Conservation (phyloP, 2,329 filamentous ascomycete species). For the Pezicula radicicola region DNA sequence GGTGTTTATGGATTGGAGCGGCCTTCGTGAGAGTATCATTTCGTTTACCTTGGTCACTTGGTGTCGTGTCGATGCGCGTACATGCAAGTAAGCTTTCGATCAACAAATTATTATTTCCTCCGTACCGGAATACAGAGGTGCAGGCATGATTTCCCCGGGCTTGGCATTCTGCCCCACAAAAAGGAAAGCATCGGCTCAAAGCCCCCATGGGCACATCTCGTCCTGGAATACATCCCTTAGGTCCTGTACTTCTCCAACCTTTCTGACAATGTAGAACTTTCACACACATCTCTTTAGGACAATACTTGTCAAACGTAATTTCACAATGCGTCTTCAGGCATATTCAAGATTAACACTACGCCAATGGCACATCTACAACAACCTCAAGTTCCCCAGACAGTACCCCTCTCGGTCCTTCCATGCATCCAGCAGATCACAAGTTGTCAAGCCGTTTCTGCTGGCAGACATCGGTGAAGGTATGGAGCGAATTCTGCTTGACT, state of each 20-base stretch:
- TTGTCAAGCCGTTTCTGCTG: slow-evolving; percentile 75
- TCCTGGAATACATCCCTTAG: too few species aligned
- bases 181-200: not conserved
- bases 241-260: not conserved
- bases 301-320: not conserved
- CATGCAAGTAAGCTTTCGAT: too few species aligned
- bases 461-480: slow-evolving; percentile 84
- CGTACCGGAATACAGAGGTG: too few species aligned
- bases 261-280: not conserved
- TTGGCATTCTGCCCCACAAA: not conserved
- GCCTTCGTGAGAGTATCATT: slow-evolving; percentile 23
- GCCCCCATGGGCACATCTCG: not conserved
- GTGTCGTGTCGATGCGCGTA: not conserved
- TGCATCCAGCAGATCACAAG: slow-evolving; percentile 26
- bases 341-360: slow-evolving; percentile 46
- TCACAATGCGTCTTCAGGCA: slow-evolving; percentile 52
- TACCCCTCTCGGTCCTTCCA: slow-evolving; percentile 21
- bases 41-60: slow-evolving; percentile 1
- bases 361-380: slow-evolving; percentile 46
- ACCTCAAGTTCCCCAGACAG: slow-evolving; percentile 15
- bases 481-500: slow-evolving; percentile 14
- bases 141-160: too few species aligned
- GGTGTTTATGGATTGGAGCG: slow-evolving; percentile 11
- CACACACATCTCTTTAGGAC: not conserved
- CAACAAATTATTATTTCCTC: too few species aligned